Base-by-base conservation (phyloP, 202 grass and related monocot genomes). In the Saccharum hybrid region DNA sequence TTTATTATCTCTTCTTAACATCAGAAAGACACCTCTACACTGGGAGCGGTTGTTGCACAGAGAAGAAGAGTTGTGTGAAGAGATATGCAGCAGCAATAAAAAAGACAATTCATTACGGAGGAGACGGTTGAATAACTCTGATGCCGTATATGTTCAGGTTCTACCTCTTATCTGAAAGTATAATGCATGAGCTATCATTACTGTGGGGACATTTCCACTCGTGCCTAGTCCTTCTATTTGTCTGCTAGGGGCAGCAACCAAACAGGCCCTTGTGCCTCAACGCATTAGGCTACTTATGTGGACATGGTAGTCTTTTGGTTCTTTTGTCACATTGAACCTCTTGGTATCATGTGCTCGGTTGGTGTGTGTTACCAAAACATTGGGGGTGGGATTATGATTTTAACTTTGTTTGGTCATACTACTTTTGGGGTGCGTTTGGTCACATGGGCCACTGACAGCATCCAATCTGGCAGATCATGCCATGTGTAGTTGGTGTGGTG, bases 1-100 rank as follows among this genome's bases (percentile, higher is more conserved):
- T 88, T 81, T 95, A 14, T 86, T 98, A 78, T 92, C 95, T 78
- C 57, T 94, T 91, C 84, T 98, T 77, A 95, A 98, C 87, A 95
- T 87, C 78, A 88, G 90, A 41, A 88, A 86, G 91, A 95, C 90
- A 66, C 95, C 95, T 81, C 85, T 94, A 88, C 92, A 98, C 49
- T 94, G 95, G 92, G 89, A 91, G 48, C 80, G 81, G 14, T 81
- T 93, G 72, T 71, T 84, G 68, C 80, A 84, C 66, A 85, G 75
- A 85, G 78, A 75, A 73, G 84, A 73, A 65, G 72, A 46, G 72
- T 78, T 83, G 41, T 67, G 86, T 80, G 41, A 85, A 68, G 81
- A 84, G 16, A 28, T 64, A 33, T 72, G 37, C 6, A 52, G 34
- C 39, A 83, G 33, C 15, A 81, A 23, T 54, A 75, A 56, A 43